Conservation (phyloP, 2,329 filamentous ascomycete genomes). For the Fusarium buxicola region DNA sequence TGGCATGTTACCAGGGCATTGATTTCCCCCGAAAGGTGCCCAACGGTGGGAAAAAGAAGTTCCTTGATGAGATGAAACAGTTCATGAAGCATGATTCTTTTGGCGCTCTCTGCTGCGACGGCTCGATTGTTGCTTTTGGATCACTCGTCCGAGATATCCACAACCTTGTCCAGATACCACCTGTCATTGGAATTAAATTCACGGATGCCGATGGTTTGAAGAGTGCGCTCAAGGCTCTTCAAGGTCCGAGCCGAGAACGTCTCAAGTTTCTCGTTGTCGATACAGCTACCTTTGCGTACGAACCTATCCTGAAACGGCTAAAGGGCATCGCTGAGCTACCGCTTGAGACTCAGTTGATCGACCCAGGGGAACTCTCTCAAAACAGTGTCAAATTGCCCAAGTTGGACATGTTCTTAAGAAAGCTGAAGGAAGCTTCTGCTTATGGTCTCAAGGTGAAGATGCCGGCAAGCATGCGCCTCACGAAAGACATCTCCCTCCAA, state of each 20-base stretch:
- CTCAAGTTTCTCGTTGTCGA: slow-evolving; percentile 69
- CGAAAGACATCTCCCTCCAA: slow-evolving; percentile 40
- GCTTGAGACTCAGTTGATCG: slow-evolving; percentile 64
- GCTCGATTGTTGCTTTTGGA: slow-evolving; percentile 69
- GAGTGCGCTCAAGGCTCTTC: slow-evolving; percentile 60
- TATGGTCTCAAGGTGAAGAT: slow-evolving; percentile 9
- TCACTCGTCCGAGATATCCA: slow-evolving; percentile 64
- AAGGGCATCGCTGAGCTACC: slow-evolving; percentile 67
- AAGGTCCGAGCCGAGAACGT: slow-evolving; percentile 26
- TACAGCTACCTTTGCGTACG: slow-evolving; percentile 75
- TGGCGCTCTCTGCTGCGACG: slow-evolving; percentile 66
- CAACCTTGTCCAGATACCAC: slow-evolving; percentile 56
- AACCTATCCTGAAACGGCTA: slow-evolving; percentile 72
- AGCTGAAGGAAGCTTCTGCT: background rate
- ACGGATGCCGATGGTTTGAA: slow-evolving; percentile 57
- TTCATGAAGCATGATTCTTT: slow-evolving; percentile 71
- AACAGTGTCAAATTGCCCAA: slow-evolving; percentile 16
- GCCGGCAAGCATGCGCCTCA: slow-evolving; percentile 32
- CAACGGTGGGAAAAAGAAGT: slow-evolving; percentile 52
- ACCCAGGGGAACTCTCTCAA: slow-evolving; percentile 25
- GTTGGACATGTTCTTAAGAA: slow-evolving; percentile 6
- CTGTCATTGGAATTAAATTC: slow-evolving; percentile 65
- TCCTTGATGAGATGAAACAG: slow-evolving; percentile 58
- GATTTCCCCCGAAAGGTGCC: slow-evolving; percentile 53
- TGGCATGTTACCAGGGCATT: slow-evolving; percentile 59